These are phyloP conservation scores for Nitzschia sp. DNA, from an alignment of 108 stramenopile genomes.

Conservation along the genomic window DNA sequence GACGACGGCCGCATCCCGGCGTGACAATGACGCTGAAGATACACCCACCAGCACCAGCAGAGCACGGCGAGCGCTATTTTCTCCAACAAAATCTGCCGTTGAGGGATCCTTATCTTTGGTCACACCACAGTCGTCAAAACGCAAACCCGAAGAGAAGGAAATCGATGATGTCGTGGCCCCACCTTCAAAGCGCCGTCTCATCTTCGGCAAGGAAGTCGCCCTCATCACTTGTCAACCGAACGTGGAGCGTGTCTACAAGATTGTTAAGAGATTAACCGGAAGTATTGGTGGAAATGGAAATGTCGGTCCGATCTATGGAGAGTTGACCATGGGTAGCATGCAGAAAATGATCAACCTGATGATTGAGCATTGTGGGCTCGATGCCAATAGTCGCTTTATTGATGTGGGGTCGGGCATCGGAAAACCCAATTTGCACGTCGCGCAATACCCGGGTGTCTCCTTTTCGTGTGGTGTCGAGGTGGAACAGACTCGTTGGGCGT, in stretches of 20 bases:
- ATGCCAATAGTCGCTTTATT: conserved; percentile 82
- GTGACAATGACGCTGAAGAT: not conserved
- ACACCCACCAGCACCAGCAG: not conserved
- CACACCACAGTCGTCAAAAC: conserved; percentile 2
- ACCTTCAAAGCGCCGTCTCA: conserved; percentile 36
- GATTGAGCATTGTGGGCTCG: conserved; percentile 76
- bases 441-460: conserved; percentile 84
- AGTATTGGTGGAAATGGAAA: conserved; percentile 88
- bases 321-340: conserved; percentile 90
- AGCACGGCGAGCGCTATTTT: conserved; percentile 12
- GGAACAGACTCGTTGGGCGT: conserved; percentile 78
- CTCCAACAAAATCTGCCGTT: not conserved
- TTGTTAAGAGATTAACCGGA: conserved; percentile 81
- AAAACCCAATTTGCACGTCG: conserved; percentile 97
- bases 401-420: conserved; percentile 98
- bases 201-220: conserved; percentile 44
- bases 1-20: not conserved
- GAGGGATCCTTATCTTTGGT: not conserved
- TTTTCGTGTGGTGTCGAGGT: conserved; percentile 93
- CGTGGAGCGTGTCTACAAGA: conserved; percentile 53
- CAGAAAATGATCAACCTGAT: conserved; percentile 87
- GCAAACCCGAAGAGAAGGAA: not conserved
- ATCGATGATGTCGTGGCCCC: conserved; percentile 1
- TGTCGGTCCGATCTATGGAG: conserved; percentile 93
- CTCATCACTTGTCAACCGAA: conserved; percentile 42